phyloP scores from a whole-genome alignment of 2,329 filamentous ascomycete species.

The Monilinia laxa region DNA sequence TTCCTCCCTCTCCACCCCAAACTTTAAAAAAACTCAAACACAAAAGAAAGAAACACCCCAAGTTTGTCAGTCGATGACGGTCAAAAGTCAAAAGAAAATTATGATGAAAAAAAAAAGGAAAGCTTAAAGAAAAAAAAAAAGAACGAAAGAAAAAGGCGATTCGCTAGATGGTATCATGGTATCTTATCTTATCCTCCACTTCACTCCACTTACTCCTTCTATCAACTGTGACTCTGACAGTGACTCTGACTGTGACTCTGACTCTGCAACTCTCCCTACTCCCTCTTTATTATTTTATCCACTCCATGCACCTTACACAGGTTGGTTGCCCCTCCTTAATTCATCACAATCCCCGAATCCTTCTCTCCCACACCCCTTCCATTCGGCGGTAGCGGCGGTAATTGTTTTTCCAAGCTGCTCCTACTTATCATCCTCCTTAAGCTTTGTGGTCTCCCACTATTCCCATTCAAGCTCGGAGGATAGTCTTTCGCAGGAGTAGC shows the following conservation, averaged over 20 bases:
- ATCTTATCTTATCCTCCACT: slow-evolving; percentile 14
- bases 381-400: slow-evolving; percentile 54
- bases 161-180: slow-evolving; percentile 25
- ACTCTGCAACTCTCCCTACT: neutral
- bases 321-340: neutral
- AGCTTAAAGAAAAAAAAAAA: neutral
- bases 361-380: slow-evolving; percentile 8
- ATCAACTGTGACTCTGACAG: too few species aligned
- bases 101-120: slow-evolving; percentile 2
- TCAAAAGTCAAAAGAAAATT: slow-evolving; percentile 17
- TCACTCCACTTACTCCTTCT: slow-evolving; percentile 4
- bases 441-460: slow-evolving; percentile 7
- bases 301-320: neutral
- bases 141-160: slow-evolving; percentile 9
- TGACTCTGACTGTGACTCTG: neutral
- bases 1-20: neutral
- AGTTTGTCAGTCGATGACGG: slow-evolving; percentile 9
- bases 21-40: neutral
- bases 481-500: slow-evolving; percentile 30
- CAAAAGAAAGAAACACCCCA: slow-evolving; percentile 8
- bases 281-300: slow-evolving; percentile 7
- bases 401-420: slow-evolving; percentile 59
- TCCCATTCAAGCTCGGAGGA: slow-evolving; percentile 24
- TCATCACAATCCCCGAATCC: slow-evolving; percentile 14
- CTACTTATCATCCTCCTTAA: slow-evolving; percentile 45